phyloP scores from a whole-genome alignment of 2,329 filamentous ascomycete species.

The Fusarium caatingaense region DNA sequence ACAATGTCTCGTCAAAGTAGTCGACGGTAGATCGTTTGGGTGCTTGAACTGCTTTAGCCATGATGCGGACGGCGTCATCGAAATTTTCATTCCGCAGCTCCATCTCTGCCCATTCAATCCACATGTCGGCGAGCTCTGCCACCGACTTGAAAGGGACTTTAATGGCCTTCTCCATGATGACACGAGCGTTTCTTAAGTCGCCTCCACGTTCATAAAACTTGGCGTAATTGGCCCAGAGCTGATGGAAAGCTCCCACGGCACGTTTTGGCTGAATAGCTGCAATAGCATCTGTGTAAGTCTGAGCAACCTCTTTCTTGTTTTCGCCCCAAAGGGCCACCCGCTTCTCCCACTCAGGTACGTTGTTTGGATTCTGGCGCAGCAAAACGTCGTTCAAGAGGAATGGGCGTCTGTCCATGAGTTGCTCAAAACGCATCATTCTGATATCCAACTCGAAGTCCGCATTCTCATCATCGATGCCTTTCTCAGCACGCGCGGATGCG shows the following conservation, averaged over 20 bases:
- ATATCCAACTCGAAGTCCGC: constrained; percentile 96
- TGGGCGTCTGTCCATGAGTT: constrained; percentile 94
- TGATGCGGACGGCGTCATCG: constrained; percentile 91
- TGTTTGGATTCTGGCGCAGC: constrained; percentile 94
- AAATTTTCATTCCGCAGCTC: constrained; percentile 96
- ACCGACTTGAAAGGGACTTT: constrained; percentile 99
- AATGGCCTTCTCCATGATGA: constrained; percentile 97
- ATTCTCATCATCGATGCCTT: constrained; percentile 80
- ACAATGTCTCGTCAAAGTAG: constrained; percentile 95
- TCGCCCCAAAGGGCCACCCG: constrained; percentile 94
- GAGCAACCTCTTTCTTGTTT: constrained; percentile 89
- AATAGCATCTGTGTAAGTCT: constrained; percentile 95
- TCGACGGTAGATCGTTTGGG: constrained; percentile 98
- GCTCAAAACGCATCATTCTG: constrained; percentile 97
- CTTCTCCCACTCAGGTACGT: constrained; percentile 97
- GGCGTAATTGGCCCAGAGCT: constrained; percentile 96
- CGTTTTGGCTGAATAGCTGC: constrained; percentile 94
- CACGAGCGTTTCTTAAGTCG: constrained; percentile 83
- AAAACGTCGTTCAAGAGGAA: constrained; percentile 97
- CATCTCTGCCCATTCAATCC: constrained; percentile 99
- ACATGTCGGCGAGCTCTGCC: constrained; percentile 96
- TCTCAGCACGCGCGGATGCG: constrained; percentile 81
- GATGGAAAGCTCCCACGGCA: constrained; percentile 91
- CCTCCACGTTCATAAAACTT: constrained; percentile 94
- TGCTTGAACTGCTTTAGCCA: constrained; percentile 97